These are phyloP conservation scores for Purshia tridentata DNA, from an alignment of 306 rosid genomes.

Conservation along the genomic window DNA sequence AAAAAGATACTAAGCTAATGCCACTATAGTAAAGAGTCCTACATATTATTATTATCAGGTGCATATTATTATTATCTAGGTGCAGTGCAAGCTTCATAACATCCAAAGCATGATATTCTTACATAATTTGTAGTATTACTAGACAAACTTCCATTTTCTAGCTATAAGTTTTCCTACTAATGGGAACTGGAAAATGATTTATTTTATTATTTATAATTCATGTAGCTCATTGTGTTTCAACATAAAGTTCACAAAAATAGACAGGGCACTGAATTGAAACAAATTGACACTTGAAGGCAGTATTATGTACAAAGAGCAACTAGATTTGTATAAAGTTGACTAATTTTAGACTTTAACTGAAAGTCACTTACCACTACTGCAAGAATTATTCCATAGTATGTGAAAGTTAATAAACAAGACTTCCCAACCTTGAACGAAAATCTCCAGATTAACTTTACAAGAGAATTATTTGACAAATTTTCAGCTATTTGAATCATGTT, in stretches of 20 bases:
- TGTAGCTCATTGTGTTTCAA: neutral
- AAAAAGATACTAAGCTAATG: conserved; percentile 7
- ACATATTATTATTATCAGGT: too few species aligned
- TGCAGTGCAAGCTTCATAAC: neutral
- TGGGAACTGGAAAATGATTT: neutral
- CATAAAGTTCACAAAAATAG: neutral
- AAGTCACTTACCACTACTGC: neutral
- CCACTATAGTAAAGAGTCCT: neutral
- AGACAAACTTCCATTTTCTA: neutral
- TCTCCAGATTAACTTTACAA: conserved; percentile 1
- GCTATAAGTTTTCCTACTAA: neutral
- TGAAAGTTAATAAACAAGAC: neutral
- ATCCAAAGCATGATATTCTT: neutral
- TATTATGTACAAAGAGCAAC: neutral
- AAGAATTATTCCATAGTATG: neutral
- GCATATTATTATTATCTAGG: neutral
- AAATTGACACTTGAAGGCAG: neutral
- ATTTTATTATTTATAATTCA: neutral
- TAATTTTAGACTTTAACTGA: neutral
- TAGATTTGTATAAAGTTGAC: neutral
- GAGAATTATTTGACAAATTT: neutral
- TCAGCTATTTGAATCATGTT: neutral
- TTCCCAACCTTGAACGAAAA: neutral
- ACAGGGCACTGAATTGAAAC: neutral
- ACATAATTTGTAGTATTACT: neutral